Conservation (phyloP, 2,329 filamentous ascomycete genomes). For the Coniochaeta sp. region DNA sequence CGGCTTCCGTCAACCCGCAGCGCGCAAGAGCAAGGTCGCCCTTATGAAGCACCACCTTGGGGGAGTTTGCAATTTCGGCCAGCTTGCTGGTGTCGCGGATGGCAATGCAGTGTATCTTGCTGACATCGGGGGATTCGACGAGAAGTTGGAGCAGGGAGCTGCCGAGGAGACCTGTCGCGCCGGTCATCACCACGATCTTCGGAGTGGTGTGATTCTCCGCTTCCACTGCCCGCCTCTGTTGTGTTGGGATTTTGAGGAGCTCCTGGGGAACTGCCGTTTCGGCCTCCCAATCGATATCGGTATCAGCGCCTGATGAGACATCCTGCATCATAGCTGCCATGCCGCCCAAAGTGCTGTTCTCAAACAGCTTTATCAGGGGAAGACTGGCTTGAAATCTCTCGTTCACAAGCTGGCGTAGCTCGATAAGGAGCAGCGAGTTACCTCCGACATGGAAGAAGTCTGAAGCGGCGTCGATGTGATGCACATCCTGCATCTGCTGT, state of each 20-base stretch:
- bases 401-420: constrained; percentile 26
- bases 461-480: constrained; percentile 11
- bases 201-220: too few relatives aligned
- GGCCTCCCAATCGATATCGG: constrained; percentile 17
- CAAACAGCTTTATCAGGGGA: constrained; percentile 28
- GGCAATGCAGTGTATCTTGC: constrained; percentile 34
- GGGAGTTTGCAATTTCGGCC: background rate
- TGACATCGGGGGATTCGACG: constrained; percentile 19
- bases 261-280: constrained; percentile 11
- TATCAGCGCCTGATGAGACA: background rate
- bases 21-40: constrained; percentile 19
- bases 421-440: constrained; percentile 30
- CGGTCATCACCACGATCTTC: constrained; percentile 24
- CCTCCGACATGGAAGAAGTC: constrained; percentile 36
- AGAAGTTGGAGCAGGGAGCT: constrained; percentile 28
- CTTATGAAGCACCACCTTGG: constrained; percentile 11
- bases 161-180: constrained; percentile 31
- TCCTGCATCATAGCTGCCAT: constrained; percentile 28
- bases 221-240: too few relatives aligned
- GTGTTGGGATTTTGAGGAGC: constrained; percentile 1
- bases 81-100: constrained; percentile 14
- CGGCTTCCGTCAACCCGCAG: constrained; percentile 14
- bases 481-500: background rate
- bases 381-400: constrained; percentile 21
- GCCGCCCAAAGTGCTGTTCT: constrained; percentile 24